Evolutionary conservation across 495 filamentous ascomycete species (phyloP).

Genomic region (Penicillium turbatum): DNA sequence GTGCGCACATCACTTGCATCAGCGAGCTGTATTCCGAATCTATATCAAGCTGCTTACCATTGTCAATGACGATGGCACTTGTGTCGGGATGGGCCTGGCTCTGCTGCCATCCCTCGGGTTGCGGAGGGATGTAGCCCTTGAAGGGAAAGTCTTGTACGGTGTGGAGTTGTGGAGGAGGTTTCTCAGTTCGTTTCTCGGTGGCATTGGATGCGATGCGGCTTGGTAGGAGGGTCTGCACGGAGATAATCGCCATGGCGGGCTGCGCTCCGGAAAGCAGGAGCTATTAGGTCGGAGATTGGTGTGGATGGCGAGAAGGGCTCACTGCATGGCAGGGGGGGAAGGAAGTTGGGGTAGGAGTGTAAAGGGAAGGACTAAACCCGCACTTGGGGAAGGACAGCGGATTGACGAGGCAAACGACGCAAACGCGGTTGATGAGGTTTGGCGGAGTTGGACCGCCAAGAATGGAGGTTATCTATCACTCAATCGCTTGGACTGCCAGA

Average conservation of each 20-base stretch:
- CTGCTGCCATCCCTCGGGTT: slow-evolving; percentile 61
- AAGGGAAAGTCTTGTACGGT: slow-evolving; percentile 71
- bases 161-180: slow-evolving; percentile 49
- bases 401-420: slow-evolving; percentile 5
- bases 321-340: slow-evolving; percentile 31
- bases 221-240: slow-evolving; percentile 39
- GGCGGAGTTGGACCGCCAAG: slow-evolving; percentile 16
- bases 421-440: slow-evolving; percentile 12
- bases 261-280: slow-evolving; percentile 28
- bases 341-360: background rate
- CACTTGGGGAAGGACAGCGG: background rate
- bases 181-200: slow-evolving; percentile 36
- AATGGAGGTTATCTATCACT: slow-evolving; percentile 8
- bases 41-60: slow-evolving; percentile 56
- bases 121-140: slow-evolving; percentile 63
- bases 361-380: background rate
- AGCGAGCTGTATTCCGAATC: background rate
- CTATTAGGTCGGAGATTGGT: slow-evolving; percentile 22
- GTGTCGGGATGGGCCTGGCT: slow-evolving; percentile 52
- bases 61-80: slow-evolving; percentile 93
- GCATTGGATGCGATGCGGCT: slow-evolving; percentile 30
- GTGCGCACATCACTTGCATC: background rate
- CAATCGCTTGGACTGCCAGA: background rate
- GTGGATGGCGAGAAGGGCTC: slow-evolving; percentile 8
- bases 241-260: slow-evolving; percentile 48